A percentile compares a stretch with the other conserved stretches of the same genome.
Evolutionary conservation across 1,284 basidiomycete species (phyloP).

Genomic region (Cutaneotrichosporon sp.): DNA sequence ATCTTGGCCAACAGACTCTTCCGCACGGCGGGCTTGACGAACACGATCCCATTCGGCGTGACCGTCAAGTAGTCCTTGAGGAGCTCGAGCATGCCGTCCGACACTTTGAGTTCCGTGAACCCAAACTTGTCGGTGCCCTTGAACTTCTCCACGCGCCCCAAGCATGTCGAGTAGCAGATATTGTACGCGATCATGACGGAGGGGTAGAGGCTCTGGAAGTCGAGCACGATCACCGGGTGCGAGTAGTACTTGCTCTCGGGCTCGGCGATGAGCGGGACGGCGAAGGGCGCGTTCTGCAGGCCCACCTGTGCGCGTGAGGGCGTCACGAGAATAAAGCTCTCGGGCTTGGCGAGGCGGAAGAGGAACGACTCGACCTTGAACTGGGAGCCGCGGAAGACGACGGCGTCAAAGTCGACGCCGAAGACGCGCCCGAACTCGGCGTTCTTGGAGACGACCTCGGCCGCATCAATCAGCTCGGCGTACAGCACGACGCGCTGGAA

Average conservation of each 20-base stretch:
- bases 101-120: conserved; percentile 67
- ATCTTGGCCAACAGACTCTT: conserved; percentile 86
- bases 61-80: conserved; percentile 78
- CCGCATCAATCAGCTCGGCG: conserved; percentile 73
- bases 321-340: conserved; percentile 83
- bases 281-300: conserved; percentile 90
- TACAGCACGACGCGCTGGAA: conserved; percentile 65
- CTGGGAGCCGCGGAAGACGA: conserved; percentile 90
- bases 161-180: conserved; percentile 93
- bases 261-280: conserved; percentile 89
- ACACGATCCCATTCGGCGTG: conserved; percentile 91
- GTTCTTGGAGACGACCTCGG: conserved; percentile 81
- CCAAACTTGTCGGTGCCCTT: conserved; percentile 88
- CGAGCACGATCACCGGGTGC: conserved; percentile 86
- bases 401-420: conserved; percentile 95
- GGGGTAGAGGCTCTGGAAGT: conserved; percentile 95
- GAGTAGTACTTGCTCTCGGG: conserved; percentile 90
- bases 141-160: conserved; percentile 83
- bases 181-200: conserved; percentile 99
- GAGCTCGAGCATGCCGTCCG: conserved; percentile 66
- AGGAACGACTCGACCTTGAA: conserved; percentile 99
- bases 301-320: conserved; percentile 86
- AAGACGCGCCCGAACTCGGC: conserved; percentile 98
- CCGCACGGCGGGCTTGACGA: conserved; percentile 81
- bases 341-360: conserved; percentile 97